Base-by-base conservation (phyloP, 345 rosid genomes). In the Syzygium grande region DNA sequence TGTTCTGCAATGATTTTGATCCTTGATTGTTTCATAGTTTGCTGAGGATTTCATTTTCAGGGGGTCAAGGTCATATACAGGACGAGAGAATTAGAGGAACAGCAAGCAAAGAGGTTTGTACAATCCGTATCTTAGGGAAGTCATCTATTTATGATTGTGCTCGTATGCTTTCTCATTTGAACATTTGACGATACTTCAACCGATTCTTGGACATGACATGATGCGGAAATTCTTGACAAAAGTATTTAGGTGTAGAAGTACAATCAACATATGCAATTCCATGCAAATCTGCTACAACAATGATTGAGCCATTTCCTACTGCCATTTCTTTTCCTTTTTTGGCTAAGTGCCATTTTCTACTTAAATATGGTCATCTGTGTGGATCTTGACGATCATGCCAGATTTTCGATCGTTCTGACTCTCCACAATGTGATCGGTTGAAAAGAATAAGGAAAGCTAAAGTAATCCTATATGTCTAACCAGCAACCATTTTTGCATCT, bases 81-180 rank as follows among this genome's bases (percentile, higher is more conserved):
- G 88, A 96, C 98, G 29, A 96, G 91, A 89, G 98, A 96, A 86
- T 89, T 96, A 78, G 99, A 98, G 93, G 99, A 94, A 89, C 93
- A 92, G 59, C 99, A 98, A 90, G 97, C 97, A 87, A 96, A 91
- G 88, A 96, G 99, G 99, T 96, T 73, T 38, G 90, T 29, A 80
- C 52, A 68, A 56, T 51, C 65, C 58, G 6, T 41, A n/a, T 27
- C n/a, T 56, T 56, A 10, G 15, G 68, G 15, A 52, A 38, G 43
- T 65, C 52, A 52, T 52, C 86, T 19, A 19, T 73, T 5, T 19
- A 19, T 21, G 38, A 21, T 73, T 38, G 13, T 73, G 80, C 21
- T 68, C 25, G 38, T 25, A 73, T 73, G 80, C 49, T 73, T 9
- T 38, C 80, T 41, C 38, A 21, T 38, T 38, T 73, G 27, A 73